These are phyloP conservation scores for Helicostylum pulchrum DNA, from an alignment of 192 early-diverging fungal genomes.

Conservation along the genomic window DNA sequence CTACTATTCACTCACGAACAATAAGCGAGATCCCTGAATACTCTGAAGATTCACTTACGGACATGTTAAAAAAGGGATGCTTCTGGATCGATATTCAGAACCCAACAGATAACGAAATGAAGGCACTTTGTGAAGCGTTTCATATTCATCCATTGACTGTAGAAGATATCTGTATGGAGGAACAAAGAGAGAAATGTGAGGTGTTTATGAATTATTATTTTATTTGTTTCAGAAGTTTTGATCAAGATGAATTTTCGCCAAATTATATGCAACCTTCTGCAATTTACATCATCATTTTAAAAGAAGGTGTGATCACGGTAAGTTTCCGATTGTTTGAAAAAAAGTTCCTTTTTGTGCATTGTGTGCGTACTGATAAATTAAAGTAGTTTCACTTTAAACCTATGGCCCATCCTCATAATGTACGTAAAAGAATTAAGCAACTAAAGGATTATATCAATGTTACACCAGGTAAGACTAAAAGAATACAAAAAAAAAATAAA, in stretches of 20 bases:
- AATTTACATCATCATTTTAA: constrained; percentile 67
- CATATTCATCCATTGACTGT: constrained; percentile 73
- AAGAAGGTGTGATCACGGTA: constrained; percentile 70
- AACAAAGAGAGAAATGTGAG: constrained; percentile 95
- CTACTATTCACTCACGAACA: constrained; percentile 32
- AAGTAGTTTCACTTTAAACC: constrained; percentile 79
- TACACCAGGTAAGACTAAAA: constrained; percentile 67
- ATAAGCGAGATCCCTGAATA: constrained; percentile 28
- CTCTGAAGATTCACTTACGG: constrained; percentile 8
- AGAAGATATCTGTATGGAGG: constrained; percentile 91
- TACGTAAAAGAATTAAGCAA: constrained; percentile 81
- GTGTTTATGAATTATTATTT: constrained; percentile 90
- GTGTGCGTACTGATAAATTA: too few relatives aligned
- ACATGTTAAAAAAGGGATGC: constrained; percentile 33
- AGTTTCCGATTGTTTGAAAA: background rate
- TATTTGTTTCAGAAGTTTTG: constrained; percentile 83
- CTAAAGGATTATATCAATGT: constrained; percentile 82
- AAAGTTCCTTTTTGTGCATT: background rate
- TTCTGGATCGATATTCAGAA: constrained; percentile 66
- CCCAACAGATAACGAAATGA: constrained; percentile 56
- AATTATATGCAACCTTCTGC: constrained; percentile 64
- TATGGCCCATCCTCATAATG: constrained; percentile 78
- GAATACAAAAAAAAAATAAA: background rate
- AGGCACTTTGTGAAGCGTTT: constrained; percentile 58
- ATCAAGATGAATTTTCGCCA: constrained; percentile 62